A percentile compares a stretch with the other conserved stretches of the same genome.
phyloP scores from a whole-genome alignment of 257 asterid species.

The Nemophila menziesii region DNA sequence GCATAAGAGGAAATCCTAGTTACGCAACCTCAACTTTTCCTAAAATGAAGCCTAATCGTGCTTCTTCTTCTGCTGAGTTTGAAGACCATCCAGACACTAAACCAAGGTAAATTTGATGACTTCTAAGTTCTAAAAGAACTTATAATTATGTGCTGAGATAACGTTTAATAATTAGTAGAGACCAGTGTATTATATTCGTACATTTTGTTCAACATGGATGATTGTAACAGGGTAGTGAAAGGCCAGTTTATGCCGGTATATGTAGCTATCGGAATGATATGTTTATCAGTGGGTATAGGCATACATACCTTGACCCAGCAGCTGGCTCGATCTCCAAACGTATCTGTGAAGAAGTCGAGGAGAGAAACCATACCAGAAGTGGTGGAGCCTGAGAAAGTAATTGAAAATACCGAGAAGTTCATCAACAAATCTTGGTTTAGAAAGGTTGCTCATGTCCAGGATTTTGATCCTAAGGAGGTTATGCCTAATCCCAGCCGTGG shows the following conservation, averaged over 20 bases:
- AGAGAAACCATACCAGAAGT: slow-evolving; percentile 58
- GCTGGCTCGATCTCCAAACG: slow-evolving; percentile 46
- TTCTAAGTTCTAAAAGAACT: neutral
- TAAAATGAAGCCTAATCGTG: slow-evolving; percentile 17
- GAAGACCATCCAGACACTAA: slow-evolving; percentile 10
- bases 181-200: neutral
- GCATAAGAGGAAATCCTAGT: slow-evolving; percentile 17
- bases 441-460: slow-evolving; percentile 47
- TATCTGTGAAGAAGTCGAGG: slow-evolving; percentile 39
- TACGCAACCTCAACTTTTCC: slow-evolving; percentile 21
- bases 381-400: slow-evolving; percentile 50
- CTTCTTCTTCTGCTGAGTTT: neutral
- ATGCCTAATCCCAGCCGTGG: slow-evolving; percentile 22
- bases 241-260: slow-evolving; percentile 40
- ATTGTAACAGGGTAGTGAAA: slow-evolving; percentile 20
- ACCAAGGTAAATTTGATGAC: slow-evolving; percentile 15
- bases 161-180: neutral
- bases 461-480: slow-evolving; percentile 11
- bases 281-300: slow-evolving; percentile 27
- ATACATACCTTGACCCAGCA: slow-evolving; percentile 38
- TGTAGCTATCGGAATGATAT: slow-evolving; percentile 48
- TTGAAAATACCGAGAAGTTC: slow-evolving; percentile 34
- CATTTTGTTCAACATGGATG: neutral
- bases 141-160: neutral
- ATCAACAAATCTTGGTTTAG: slow-evolving; percentile 46